Evolutionary conservation across 768 basidiomycete genomes (phyloP).

Genomic region (Suillus tomentosus): DNA sequence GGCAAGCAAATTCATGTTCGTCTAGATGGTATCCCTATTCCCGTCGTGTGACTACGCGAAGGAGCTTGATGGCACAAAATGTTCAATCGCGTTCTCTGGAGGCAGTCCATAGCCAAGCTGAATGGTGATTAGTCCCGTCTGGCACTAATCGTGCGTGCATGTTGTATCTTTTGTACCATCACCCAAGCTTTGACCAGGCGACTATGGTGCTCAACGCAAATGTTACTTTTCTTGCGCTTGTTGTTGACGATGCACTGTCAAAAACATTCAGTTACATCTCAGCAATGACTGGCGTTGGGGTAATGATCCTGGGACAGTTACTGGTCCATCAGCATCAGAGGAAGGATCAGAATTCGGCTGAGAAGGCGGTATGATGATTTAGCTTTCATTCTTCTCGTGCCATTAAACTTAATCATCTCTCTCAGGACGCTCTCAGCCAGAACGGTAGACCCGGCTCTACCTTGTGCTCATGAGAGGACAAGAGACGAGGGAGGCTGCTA

Average conservation of each 20-base stretch:
- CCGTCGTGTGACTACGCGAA: conserved; percentile 46
- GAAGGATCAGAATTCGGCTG: conserved; percentile 23
- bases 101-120: conserved; percentile 40
- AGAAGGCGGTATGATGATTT: conserved; percentile 30
- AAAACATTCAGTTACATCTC: conserved; percentile 43
- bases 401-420: background rate
- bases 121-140: conserved; percentile 50
- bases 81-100: conserved; percentile 39
- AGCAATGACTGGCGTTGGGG: conserved; percentile 35
- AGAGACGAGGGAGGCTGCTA: too few species aligned
- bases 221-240: conserved; percentile 52
- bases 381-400: conserved; percentile 7
- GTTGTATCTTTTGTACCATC: background rate
- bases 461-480: too few species aligned
- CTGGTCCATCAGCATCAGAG: conserved; percentile 40
- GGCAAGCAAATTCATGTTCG: conserved; percentile 30
- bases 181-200: conserved; percentile 30
- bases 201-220: conserved; percentile 54
- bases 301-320: conserved; percentile 37
- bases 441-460: background rate
- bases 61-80: conserved; percentile 39
- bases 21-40: conserved; percentile 36
- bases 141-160: conserved; percentile 44
- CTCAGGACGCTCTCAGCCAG: background rate
- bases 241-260: conserved; percentile 16